These are phyloP conservation scores for Friedmanniomyces endolithicus DNA, from an alignment of 495 filamentous ascomycete genomes.

Conservation along the genomic window DNA sequence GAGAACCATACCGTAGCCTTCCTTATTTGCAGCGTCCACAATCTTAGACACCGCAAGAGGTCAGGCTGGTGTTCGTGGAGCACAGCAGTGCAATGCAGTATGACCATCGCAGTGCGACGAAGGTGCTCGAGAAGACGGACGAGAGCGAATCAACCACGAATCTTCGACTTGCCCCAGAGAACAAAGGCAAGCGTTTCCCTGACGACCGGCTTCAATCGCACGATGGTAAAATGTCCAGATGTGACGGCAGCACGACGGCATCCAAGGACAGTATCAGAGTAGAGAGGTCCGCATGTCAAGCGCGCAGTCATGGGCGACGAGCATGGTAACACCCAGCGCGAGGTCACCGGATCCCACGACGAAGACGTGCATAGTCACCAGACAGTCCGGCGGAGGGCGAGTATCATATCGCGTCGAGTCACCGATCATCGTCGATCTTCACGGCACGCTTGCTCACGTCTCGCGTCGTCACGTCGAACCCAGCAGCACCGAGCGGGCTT, in stretches of 20 bases:
- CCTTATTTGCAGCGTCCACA: too few relatives aligned
- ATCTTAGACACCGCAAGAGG: too few relatives aligned
- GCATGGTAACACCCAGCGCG: background rate
- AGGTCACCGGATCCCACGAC: background rate
- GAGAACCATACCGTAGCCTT: too few relatives aligned
- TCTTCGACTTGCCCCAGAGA: too few relatives aligned
- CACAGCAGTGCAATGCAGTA: too few relatives aligned
- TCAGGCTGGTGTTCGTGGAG: too few relatives aligned
- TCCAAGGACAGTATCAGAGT: background rate
- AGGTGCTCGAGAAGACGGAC: too few relatives aligned
- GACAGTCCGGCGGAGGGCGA: background rate
- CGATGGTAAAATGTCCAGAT: background rate
- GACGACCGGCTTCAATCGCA: background rate
- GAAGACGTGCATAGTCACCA: background rate
- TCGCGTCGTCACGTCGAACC: background rate
- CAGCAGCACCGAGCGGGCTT: background rate
- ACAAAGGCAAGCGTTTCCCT: background rate
- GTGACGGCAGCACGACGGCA: background rate
- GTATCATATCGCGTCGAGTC: background rate
- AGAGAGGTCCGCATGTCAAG: background rate
- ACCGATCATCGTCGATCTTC: background rate
- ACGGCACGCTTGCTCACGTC: conserved; percentile 1
- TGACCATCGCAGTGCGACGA: too few relatives aligned
- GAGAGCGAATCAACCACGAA: too few relatives aligned
- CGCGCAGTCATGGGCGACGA: background rate